Evolutionary conservation across 2,329 filamentous ascomycete species (phyloP).

Genomic region (Chaetomium strumarium): DNA sequence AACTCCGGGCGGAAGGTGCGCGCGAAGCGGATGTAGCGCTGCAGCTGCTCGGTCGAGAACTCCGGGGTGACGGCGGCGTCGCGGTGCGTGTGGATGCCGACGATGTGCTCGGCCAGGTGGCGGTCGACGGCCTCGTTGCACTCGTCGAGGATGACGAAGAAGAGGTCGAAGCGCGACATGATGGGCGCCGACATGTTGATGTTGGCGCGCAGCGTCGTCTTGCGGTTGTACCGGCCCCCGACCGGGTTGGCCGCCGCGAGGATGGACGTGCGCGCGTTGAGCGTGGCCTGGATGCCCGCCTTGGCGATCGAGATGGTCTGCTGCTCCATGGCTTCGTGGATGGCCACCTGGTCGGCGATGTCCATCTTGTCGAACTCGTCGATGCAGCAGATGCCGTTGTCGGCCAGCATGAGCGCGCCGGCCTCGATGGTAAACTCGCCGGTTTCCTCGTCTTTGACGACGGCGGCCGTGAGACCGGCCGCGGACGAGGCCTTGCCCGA

Average conservation of each 20-base stretch:
- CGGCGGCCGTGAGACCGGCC: slow-evolving; percentile 92
- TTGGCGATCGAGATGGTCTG: slow-evolving; percentile 99
- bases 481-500: slow-evolving; percentile 96
- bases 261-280: slow-evolving; percentile 93
- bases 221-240: slow-evolving; percentile 93
- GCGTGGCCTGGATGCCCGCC: slow-evolving; percentile 93
- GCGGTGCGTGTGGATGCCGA: slow-evolving; percentile 84
- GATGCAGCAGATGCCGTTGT: slow-evolving; percentile 96
- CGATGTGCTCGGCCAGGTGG: slow-evolving; percentile 89
- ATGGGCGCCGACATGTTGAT: slow-evolving; percentile 99
- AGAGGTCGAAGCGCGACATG: slow-evolving; percentile 98
- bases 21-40: slow-evolving; percentile 95
- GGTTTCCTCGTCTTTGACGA: slow-evolving; percentile 97
- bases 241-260: slow-evolving; percentile 95
- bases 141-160: slow-evolving; percentile 96
- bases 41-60: slow-evolving; percentile 91
- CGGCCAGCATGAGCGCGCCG: slow-evolving; percentile 92
- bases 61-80: slow-evolving; percentile 89
- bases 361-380: slow-evolving; percentile 99
- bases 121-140: slow-evolving; percentile 90
- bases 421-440: slow-evolving; percentile 98
- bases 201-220: slow-evolving; percentile 85
- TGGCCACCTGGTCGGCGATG: slow-evolving; percentile 91
- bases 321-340: slow-evolving; percentile 99
- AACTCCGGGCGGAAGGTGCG: slow-evolving; percentile 92